These are phyloP conservation scores for Candida wancherniae DNA, from an alignment of 805 yeast species.

Conservation along the genomic window DNA sequence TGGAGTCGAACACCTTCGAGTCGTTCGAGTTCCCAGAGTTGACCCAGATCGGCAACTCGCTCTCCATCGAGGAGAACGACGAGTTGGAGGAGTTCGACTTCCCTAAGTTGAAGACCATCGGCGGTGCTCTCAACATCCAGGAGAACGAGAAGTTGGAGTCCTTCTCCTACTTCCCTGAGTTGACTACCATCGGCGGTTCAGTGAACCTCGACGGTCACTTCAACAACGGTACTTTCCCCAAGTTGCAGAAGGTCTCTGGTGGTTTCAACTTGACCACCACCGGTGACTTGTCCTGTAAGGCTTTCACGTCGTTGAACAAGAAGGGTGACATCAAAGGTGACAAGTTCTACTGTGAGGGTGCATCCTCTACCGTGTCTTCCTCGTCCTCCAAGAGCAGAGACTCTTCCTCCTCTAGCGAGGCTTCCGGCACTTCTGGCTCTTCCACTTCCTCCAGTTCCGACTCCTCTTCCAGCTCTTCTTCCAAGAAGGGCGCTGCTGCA, in stretches of 20 bases:
- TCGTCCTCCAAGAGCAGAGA: slow-evolving; percentile 37
- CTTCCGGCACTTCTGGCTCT: slow-evolving; percentile 25
- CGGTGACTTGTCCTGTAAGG: slow-evolving; percentile 77
- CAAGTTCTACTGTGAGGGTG: slow-evolving; percentile 58
- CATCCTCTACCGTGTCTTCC: slow-evolving; percentile 41
- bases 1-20: slow-evolving; percentile 66
- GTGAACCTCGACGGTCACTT: slow-evolving; percentile 76
- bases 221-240: slow-evolving; percentile 69
- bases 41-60: slow-evolving; percentile 69
- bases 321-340: slow-evolving; percentile 90
- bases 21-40: slow-evolving; percentile 52
- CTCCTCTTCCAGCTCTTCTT: slow-evolving; percentile 16
- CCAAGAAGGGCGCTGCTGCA: slow-evolving; percentile 25
- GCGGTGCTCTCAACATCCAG: slow-evolving; percentile 90
- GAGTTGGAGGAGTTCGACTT: slow-evolving; percentile 66
- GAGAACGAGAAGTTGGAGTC: slow-evolving; percentile 71
- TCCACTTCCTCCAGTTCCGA: slow-evolving; percentile 18
- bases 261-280: slow-evolving; percentile 79
- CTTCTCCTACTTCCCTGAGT: slow-evolving; percentile 68
- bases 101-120: slow-evolving; percentile 64
- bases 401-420: slow-evolving; percentile 20
- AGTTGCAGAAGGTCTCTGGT: slow-evolving; percentile 79
- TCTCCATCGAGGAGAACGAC: slow-evolving; percentile 69
- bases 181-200: slow-evolving; percentile 84
- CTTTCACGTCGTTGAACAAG: slow-evolving; percentile 65